These are phyloP conservation scores for Talaromyces ruber DNA, from an alignment of 495 filamentous ascomycete species.

Conservation along the genomic window DNA sequence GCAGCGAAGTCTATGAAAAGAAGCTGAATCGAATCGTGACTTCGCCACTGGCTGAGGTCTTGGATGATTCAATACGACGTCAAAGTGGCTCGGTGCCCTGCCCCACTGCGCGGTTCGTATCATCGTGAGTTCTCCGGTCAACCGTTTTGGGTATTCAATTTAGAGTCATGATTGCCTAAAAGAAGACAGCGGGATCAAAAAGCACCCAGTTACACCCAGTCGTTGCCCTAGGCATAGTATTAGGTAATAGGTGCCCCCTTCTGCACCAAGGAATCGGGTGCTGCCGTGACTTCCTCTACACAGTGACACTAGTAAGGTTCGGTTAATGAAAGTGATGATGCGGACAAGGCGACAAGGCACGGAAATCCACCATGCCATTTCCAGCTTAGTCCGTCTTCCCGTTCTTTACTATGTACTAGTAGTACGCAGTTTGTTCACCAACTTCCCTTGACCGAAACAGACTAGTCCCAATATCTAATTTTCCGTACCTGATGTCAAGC, in stretches of 20 bases:
- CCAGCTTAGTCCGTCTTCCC: not conserved
- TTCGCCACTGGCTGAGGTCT: not conserved
- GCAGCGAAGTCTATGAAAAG: not conserved
- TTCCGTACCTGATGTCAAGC: not conserved
- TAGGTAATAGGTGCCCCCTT: not conserved
- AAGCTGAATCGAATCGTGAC: not conserved
- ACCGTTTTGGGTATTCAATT: not conserved
- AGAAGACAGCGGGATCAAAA: not conserved
- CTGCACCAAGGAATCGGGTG: not conserved
- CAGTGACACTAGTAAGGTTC: not conserved
- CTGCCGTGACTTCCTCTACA: not conserved
- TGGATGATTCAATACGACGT: not conserved
- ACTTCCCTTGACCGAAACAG: not conserved
- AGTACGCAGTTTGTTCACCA: too few species aligned
- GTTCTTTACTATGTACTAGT: too few species aligned
- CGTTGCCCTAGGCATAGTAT: not conserved
- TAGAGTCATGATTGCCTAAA: not conserved
- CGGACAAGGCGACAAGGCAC: not conserved
- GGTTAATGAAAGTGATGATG: not conserved
- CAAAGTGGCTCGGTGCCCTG: not conserved
- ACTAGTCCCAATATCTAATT: not conserved
- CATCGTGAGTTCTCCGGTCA: conserved; percentile 1
- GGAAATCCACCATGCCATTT: not conserved
- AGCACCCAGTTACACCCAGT: not conserved
- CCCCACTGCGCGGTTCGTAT: not conserved